Evolutionary conservation across 1,139 yeast genomes (phyloP), one percentile per base, ranked within the genome.

Genomic region (Candida pseudoviswanathii): DNA sequence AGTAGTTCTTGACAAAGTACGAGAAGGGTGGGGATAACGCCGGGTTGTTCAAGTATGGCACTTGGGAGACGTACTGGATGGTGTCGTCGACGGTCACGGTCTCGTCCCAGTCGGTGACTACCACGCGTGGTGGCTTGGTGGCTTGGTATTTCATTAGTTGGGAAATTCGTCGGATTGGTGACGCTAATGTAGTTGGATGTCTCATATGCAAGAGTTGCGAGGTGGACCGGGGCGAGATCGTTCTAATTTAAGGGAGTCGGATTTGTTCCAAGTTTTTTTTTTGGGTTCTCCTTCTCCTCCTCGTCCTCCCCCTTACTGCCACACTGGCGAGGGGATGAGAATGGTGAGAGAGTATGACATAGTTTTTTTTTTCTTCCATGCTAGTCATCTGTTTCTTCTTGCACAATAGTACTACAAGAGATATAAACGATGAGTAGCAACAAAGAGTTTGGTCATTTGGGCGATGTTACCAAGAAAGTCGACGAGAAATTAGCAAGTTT

Each of bases 21-120:
- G 57, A 53, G 69, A 84, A 81, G 0, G 64, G 60, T 2, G 80
- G 78, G 3, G 61, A 56, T 48, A 67, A 66, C 2, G 59, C 58
- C 1, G 77, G 77, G 44, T 75, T 71, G 24, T 60, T 57, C 3
- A 45, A 39, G 52, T 81, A 80, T 0, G 86, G 83, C 0, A 83
- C 75, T 30, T 73, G 68, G 2, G 85, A 84, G 3, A 85, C 70
- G 5, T 77, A 59, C 25, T 63, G 62, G 39, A 85, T 78, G 0
- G 92, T 85, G 61, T 86, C 92, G 11, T 63, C 57, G 6, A 60
- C 55, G 0, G 92, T 85, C 27, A 84, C 71, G 0, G 92, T 86
- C 51, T 85, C 92, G 61, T 86, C 94, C 85, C 89, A 86, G 59
- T 86, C 94, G 2, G 80, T 60, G 0, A 81, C 70, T 16, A 81